Base-by-base conservation (phyloP, 306 rosid species). In the Boehmeria nivea region DNA sequence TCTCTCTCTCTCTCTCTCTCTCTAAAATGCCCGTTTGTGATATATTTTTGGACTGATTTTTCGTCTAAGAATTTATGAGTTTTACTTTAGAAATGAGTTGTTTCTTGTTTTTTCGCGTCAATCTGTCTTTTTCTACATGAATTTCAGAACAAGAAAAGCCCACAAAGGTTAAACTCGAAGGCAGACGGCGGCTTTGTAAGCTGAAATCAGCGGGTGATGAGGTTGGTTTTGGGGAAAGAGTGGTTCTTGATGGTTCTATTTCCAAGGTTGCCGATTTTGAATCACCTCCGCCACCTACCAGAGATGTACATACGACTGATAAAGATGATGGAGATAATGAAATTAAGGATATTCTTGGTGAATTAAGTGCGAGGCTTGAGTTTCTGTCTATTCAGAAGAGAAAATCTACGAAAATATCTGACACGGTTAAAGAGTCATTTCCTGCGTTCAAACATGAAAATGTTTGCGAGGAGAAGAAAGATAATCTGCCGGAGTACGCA, bases 161-260 rank as follows among this genome's bases (percentile, higher is more conserved):
- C 28, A 52, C 33, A 5, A 90, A 82, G 83, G 81, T 84, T 63
- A 82, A 76, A 61, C 70, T 84, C 47, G 68, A 64, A 59, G 96
- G 96, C 21, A 75, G 85, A 2, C 91, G 95, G 33, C 95, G 95
- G 34, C 83, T 90, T 9, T 90, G 94, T 72, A 91, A 87, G 67
- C 68, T 76, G 51, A 76, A 79, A 12, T 27, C 73, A 17, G 39
- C 51, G 17, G 81, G 64, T 0, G 63, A 57, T 17, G 10, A 18
- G 9, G 70, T 45, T 59, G 24, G 2, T 38, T 12, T 43, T 13
- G 71, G 60, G 18, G 54, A 74, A 33, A 44, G n/a, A 36, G 57
- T 2, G 23, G 76, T 24, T 3, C 40, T 63, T 23, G 79, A 80
- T 18, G 81, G 75, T 39, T 64, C 76, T 9, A 43, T 13, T 0